A percentile compares a stretch with the other conserved stretches of the same genome.
Conservation (phyloP, 2,329 filamentous ascomycete genomes). For the Mycosphaerella sp. region DNA sequence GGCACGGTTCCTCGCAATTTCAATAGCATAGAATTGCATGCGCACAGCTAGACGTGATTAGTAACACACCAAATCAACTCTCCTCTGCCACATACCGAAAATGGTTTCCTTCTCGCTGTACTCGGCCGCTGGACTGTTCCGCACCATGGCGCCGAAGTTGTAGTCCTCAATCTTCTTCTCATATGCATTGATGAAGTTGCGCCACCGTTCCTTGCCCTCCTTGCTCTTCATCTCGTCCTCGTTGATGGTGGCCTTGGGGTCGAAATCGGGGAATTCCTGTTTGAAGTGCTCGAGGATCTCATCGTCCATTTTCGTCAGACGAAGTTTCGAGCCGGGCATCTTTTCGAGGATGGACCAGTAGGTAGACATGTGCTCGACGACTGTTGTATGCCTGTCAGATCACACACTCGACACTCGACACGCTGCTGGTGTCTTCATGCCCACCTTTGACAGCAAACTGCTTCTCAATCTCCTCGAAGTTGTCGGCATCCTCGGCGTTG, state of each 20-base stretch:
- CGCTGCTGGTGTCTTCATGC: not conserved
- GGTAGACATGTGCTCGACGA: conserved; percentile 90
- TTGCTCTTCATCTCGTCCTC: conserved; percentile 99
- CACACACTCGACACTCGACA: not conserved
- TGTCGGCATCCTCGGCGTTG: conserved; percentile 56
- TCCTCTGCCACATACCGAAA: conserved; percentile 58
- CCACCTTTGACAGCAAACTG: conserved; percentile 95
- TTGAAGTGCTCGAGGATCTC: conserved; percentile 89
- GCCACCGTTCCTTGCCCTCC: conserved; percentile 86
- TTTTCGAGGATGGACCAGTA: conserved; percentile 96
- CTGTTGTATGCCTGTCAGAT: conserved; percentile 36
- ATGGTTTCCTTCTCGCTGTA: conserved; percentile 88
- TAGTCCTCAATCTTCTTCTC: conserved; percentile 95
- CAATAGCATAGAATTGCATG: conserved; percentile 79
- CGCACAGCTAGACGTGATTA: conserved; percentile 48
- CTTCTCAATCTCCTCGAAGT: conserved; percentile 76
- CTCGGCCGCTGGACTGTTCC: conserved; percentile 69
- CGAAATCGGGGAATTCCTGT: conserved; percentile 85
- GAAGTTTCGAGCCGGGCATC: conserved; percentile 78
- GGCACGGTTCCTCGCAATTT: conserved; percentile 71
- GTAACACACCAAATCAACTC: not conserved
- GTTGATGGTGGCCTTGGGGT: conserved; percentile 70
- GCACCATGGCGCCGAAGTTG: conserved; percentile 95
- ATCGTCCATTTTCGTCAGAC: conserved; percentile 89
- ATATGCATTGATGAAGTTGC: conserved; percentile 87